Evolutionary conservation across 495 filamentous ascomycete genomes (phyloP), one percentile per base, ranked within the genome.

Genomic region (Penicillium cataractarum): DNA sequence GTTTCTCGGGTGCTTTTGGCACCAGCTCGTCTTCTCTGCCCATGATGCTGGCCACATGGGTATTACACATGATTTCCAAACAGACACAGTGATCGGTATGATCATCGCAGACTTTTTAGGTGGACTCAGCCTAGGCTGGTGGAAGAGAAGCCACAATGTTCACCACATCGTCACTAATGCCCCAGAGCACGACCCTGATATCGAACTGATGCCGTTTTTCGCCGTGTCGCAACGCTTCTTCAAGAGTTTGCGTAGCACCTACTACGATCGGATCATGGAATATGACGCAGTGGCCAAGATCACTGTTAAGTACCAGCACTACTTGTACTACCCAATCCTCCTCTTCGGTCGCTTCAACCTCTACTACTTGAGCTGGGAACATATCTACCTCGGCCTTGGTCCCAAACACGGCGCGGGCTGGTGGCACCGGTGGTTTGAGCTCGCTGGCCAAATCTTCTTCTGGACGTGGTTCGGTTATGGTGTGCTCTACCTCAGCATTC

Each of bases 21-120:
- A 98, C 69, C 95, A 99, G 70, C 85, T 97, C 24, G 90, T 95
- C 49, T 99, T 99, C 76, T 88, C 90, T 5, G 95, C 92, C 63
- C 95, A 99, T 78, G 95, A 99, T 83, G 92, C 95, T 39, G 93
- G 93, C 4, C 95, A 99, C 75, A 96, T 97, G 90, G 95, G 90
- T 58, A 97, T 99, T 64, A 99, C 95, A 27, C 94, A 97, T 70
- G 76, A 87, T 68, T 97, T 92, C 74, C 86, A 88, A 24, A 76
- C 84, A 19, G 95, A 99, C 76, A 89, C 89, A 6, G 78, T 89
- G 39, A 92, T 98, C 65, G 93, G 92, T 37, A 96, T 98, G 66
- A 76, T 96, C 57, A 90, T 98, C 65, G 93, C 94, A 19, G 88
- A 96, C 72, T 98, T 90, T 65, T 78, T 93, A 4, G 95, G 95